A percentile compares a stretch with the other conserved stretches of the same genome.
Evolutionary conservation across 306 rosid genomes (phyloP).

Genomic region (Sicyos edulis): DNA sequence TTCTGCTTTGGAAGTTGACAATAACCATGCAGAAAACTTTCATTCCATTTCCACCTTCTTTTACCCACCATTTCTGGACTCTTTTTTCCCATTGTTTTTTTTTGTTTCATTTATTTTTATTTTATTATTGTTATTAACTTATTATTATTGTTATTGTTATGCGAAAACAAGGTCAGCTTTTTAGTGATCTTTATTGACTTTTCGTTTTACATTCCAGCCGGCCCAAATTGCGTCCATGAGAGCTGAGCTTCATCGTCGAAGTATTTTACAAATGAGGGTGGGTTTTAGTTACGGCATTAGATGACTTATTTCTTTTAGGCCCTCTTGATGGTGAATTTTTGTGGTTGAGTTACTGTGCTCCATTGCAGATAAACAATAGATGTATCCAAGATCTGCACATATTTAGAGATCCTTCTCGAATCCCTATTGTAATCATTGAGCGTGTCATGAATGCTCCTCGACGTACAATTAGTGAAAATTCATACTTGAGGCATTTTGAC

Average conservation of each 20-base stretch:
- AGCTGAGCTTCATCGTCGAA: slow-evolving; percentile 79
- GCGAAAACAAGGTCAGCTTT: neutral
- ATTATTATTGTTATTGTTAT: too few species aligned
- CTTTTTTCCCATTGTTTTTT: slow-evolving; percentile 25
- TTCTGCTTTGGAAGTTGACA: neutral
- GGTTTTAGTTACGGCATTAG: slow-evolving; percentile 26
- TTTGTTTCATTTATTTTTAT: neutral
- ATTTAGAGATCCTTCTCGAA: slow-evolving; percentile 67
- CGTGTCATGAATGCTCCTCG: slow-evolving; percentile 75
- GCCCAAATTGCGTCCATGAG: slow-evolving; percentile 60
- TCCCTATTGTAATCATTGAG: slow-evolving; percentile 78
- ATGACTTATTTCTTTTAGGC: slow-evolving; percentile 20
- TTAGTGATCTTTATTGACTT: neutral
- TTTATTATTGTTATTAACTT: too few species aligned
- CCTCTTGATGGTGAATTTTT: neutral
- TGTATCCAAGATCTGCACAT: slow-evolving; percentile 92
- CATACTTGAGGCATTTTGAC: slow-evolving; percentile 47
- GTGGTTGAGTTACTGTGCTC: slow-evolving; percentile 18
- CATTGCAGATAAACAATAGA: slow-evolving; percentile 65
- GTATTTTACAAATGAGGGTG: slow-evolving; percentile 88
- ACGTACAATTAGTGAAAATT: slow-evolving; percentile 55
- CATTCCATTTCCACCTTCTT: neutral
- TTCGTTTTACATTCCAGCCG: slow-evolving; percentile 38
- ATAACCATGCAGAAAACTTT: neutral
- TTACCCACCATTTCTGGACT: neutral